These are phyloP conservation scores for Wickerhamomyces chambardii DNA, from an alignment of 805 yeast species.

Conservation along the genomic window DNA sequence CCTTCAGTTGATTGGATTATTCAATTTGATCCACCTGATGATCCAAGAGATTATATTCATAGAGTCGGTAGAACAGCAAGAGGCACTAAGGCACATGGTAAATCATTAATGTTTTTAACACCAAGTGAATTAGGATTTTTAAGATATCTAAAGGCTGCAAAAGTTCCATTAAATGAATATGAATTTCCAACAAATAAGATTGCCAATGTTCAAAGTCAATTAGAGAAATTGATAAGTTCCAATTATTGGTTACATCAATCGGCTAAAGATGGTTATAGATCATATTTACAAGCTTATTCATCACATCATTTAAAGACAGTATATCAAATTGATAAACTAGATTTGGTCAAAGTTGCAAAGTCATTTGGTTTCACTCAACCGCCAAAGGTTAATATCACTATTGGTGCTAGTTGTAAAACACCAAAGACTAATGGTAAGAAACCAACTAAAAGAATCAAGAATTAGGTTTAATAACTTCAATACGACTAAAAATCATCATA, in stretches of 20 bases:
- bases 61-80: conserved; percentile 99
- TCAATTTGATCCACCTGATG: conserved; percentile 99
- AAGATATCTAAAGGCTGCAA: conserved; percentile 91
- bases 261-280: conserved; percentile 96
- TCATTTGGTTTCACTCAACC: conserved; percentile 93
- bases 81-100: conserved; percentile 85
- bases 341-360: conserved; percentile 88
- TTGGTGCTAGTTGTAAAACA: conserved; percentile 84
- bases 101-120: conserved; percentile 88
- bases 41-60: conserved; percentile 98
- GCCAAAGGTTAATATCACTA: conserved; percentile 93
- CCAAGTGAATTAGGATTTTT: conserved; percentile 93
- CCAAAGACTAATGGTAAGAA: conserved; percentile 14
- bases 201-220: conserved; percentile 92
- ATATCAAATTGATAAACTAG: conserved; percentile 91
- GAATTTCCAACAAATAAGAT: conserved; percentile 93
- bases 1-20: conserved; percentile 99
- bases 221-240: conserved; percentile 82
- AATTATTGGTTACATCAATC: conserved; percentile 92
- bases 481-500: too few species aligned
- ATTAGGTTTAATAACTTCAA: too few species aligned
- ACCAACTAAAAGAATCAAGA: conserved; percentile 7
- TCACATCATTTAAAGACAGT: conserved; percentile 95
- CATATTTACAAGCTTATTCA: conserved; percentile 95
- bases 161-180: conserved; percentile 94